Evolutionary conservation across 306 rosid species (phyloP).

Genomic region (Lotus japonicus): DNA sequence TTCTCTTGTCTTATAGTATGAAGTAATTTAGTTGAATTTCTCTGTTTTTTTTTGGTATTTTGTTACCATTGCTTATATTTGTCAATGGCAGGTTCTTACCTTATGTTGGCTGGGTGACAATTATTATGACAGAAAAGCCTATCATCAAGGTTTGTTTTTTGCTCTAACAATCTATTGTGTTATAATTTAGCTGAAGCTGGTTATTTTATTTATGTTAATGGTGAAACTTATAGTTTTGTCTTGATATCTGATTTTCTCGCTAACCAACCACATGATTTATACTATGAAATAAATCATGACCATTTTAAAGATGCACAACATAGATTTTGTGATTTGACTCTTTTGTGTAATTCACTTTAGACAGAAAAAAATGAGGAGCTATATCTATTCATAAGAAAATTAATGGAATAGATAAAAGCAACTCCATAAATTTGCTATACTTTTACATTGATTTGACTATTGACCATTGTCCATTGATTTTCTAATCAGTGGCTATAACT

Average conservation of each 20-base stretch:
- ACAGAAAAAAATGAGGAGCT: neutral
- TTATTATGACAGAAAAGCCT: constrained; percentile 92
- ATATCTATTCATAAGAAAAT: neutral
- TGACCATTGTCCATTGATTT: no score
- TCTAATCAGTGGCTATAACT: neutral
- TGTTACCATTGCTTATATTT: neutral
- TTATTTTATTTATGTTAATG: neutral
- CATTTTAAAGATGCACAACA: neutral
- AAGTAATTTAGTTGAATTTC: neutral
- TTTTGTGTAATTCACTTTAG: neutral
- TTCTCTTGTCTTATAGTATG: neutral
- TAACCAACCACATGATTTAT: neutral
- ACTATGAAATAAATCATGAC: neutral
- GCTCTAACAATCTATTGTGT: neutral
- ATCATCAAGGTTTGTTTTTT: constrained; percentile 72
- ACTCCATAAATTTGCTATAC: neutral
- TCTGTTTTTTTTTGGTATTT: neutral
- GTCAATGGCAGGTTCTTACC: constrained; percentile 71
- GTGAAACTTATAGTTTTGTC: neutral
- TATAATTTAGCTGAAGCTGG: constrained; percentile 2
- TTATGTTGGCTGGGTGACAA: constrained; percentile 93
- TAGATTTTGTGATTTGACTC: neutral
- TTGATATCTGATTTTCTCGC: neutral
- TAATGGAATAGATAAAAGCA: neutral
- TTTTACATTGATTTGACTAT: no score